Percentiles rank a stretch among this genome's conserved stretches.
Evolutionary conservation across 768 basidiomycete genomes (phyloP).

Genomic region (Boletus tomentosulus): DNA sequence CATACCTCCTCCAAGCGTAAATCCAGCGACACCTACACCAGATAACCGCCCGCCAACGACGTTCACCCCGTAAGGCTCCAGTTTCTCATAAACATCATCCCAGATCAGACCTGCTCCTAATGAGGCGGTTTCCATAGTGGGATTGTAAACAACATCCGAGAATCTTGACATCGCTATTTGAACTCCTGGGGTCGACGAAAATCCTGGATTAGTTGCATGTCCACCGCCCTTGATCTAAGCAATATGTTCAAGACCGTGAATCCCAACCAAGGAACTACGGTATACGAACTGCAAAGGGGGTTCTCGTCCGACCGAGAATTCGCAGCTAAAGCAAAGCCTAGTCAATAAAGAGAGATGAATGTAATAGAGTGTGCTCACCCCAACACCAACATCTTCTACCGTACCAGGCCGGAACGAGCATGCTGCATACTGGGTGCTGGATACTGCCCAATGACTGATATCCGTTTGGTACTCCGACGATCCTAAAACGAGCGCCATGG

Average conservation of each 20-base stretch:
- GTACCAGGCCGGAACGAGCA: constrained; percentile 59
- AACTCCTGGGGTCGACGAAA: constrained; percentile 50
- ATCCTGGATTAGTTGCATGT: constrained; percentile 25
- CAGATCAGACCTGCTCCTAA: constrained; percentile 44
- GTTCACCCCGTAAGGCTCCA: constrained; percentile 44
- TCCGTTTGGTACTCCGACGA: constrained; percentile 27
- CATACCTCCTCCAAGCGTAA: constrained; percentile 50
- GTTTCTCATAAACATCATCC: constrained; percentile 55
- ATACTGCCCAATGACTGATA: no score
- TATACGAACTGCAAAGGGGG: not conserved
- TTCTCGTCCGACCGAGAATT: constrained; percentile 28
- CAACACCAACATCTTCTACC: constrained; percentile 38
- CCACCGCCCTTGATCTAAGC: constrained; percentile 56
- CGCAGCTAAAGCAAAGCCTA: not conserved
- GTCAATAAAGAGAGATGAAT: no score
- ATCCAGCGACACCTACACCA: constrained; percentile 55
- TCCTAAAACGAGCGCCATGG: not conserved
- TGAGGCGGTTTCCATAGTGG: constrained; percentile 34
- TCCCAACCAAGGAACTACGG: no score
- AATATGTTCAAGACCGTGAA: not conserved
- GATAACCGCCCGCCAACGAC: constrained; percentile 51
- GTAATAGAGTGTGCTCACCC: constrained; percentile 49
- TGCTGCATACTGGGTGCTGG: constrained; percentile 31
- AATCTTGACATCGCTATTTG: constrained; percentile 52
- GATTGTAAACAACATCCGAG: constrained; percentile 39